Base-by-base conservation (phyloP, 2,329 filamentous ascomycete genomes). In the Tolypocladium endophyticum region DNA sequence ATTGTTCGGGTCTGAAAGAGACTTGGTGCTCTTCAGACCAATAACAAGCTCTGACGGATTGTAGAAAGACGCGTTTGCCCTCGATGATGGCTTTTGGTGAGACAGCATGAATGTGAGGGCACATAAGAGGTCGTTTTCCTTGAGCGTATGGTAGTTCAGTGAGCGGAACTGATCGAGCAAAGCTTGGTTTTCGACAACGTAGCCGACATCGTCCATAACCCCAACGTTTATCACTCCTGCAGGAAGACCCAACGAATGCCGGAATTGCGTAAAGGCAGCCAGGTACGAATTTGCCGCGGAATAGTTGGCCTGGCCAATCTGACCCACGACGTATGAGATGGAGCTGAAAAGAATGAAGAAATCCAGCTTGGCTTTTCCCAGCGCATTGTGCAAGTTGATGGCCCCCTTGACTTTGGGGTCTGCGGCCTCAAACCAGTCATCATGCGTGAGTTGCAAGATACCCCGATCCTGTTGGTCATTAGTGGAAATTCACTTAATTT, bases 281-380 rank as follows among this genome's bases (percentile, higher is more conserved):
- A 73, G 35, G n/a, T 53, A 60, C 6, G 35, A 25, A 28, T 54
- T 57, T 7, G 67, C 73, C 1, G 72, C 68, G 3, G 67, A 63
- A 57, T 77, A 77, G 59, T 73, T 74, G 56, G 68, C 65, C 57
- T 74, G 71, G 2, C 63, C 65, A 2, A 62, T 54, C 7, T 64
- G 62, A 0, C 68, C 72, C 9, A 70, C 52, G 0, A 69, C 58
- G 38, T 63, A 67, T 0, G 62, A 64, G 18, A 69, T 62, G 30
- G 71, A 74, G 20, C 65, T 66, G 53, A 66, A 62, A n/a, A 67
- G 54, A 14, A 63, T 57, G 59, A 74, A 74, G 62, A 75, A 72
- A 57, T 71, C 65, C 0, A 69, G 58, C 2, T 61, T 36, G 9
- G 47, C 3, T 1, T 58, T 35, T 9, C 36, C 30, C 20, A 68